Base-by-base conservation (phyloP, 176 grass and related monocot species). In the Phoenix dactylifera region DNA sequence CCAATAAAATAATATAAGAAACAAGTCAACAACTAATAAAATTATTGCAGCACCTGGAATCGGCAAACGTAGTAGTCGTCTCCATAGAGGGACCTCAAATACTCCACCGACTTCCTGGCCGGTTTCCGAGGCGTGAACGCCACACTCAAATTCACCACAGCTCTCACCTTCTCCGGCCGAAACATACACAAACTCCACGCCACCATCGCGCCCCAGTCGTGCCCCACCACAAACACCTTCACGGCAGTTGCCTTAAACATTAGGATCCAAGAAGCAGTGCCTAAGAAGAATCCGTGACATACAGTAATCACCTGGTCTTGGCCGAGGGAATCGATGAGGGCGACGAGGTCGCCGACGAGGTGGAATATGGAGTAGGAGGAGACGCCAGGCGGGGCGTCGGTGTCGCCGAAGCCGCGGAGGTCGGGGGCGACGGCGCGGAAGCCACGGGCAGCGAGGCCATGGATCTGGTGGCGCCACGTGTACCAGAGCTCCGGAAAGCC, bases 401-500 rank as follows among this genome's bases (percentile, higher is more conserved):
- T 55, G 52, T 73, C 80, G 15, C 80, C 80, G 23, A 77, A 83
- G 15, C 74, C 74, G 2, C 80, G 74, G 59, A 83, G 71, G 54
- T 83, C 80, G 2, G 80, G 80, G 6, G 80, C 74, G 25, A 83
- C 67, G 32, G 73, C 74, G 29, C 25, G 80, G 57, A 58, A 83
- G 15, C 80, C 68, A 0, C 62, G 61, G 30, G 26, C 50, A 16
- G 80, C 62, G 6, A 83, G 68, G 56, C 70, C 56, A 29, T 30
- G 7, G 17, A 83, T 83, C 62, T 83, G 80, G 68, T 72, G 74
- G 51, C 80, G 55, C 80, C 80, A 83, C 4, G 80, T 77, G 57
- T 83, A 77, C 80, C 80, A 83, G 19, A 83, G 63, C 32, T 83
- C 80, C 0, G 80, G 80, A 30, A 83, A 83, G 23, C 80, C 74